These are phyloP conservation scores for Sorghum bicolor DNA, from an alignment of 176 grass and related monocot species.

Conservation along the genomic window Sorghum_bicolor_NCBIv3 NC_012871.2:58550501-58551000, in stretches of 20 bases:
- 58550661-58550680: not conserved
- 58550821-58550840: not conserved
- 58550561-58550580: not conserved
- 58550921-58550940: not conserved
- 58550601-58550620: not conserved
- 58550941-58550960: not conserved
- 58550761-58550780: not conserved
- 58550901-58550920: not conserved
- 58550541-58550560: not conserved
- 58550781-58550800: not conserved
- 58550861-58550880: not conserved
- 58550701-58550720: not conserved
- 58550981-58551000: not conserved
- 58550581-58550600: not conserved
- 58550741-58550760: not conserved
- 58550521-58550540: not conserved
- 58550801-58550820: not conserved
- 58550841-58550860: too few species aligned
- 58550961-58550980: not conserved
- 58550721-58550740: not conserved
- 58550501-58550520: not conserved
- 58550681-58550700: not conserved
- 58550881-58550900: not conserved
- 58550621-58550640: not conserved
- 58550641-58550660: not conserved